Evolutionary conservation across 140 eudicot genomes (phyloP).

Genomic region (Ambrosia hybrid): DNA sequence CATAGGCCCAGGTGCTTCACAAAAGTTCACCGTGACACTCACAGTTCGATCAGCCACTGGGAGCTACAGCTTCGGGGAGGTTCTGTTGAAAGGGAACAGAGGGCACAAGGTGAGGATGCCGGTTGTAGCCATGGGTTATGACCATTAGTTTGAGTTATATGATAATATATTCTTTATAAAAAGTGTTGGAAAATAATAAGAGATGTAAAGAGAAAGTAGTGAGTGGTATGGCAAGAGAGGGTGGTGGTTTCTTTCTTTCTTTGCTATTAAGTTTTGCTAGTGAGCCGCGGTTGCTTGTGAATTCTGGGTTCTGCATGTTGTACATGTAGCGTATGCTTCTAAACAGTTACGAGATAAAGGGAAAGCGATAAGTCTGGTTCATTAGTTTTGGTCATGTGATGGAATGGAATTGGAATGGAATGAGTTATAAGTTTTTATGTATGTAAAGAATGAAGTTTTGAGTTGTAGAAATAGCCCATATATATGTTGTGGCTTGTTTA

Average conservation of each 20-base stretch:
- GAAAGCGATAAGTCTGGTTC: constrained; percentile 25
- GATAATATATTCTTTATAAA: constrained; percentile 52
- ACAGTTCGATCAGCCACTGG: constrained; percentile 69
- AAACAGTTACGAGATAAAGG: constrained; percentile 1
- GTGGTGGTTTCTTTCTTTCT: constrained; percentile 39
- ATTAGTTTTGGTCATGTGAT: constrained; percentile 32
- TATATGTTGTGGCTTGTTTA: constrained; percentile 16
- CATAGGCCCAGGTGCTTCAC: constrained; percentile 68
- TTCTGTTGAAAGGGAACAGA: constrained; percentile 81
- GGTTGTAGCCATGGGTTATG: constrained; percentile 92
- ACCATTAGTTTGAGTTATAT: constrained; percentile 46
- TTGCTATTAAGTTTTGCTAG: constrained; percentile 35
- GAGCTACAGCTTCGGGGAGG: constrained; percentile 87
- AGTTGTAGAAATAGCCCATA: constrained; percentile 11
- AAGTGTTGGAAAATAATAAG: constrained; percentile 41
- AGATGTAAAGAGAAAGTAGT: constrained; percentile 48
- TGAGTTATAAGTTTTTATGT: constrained; percentile 33
- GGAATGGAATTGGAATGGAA: constrained; percentile 4
- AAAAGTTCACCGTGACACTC: constrained; percentile 65
- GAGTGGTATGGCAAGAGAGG: constrained; percentile 34
- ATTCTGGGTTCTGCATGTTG: constrained; percentile 23
- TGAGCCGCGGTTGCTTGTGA: constrained; percentile 28
- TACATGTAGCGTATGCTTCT: constrained; percentile 23
- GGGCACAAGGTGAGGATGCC: constrained; percentile 96
- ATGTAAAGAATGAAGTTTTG: constrained; percentile 36